These are phyloP conservation scores for Puccinia horiana DNA, from an alignment of 1,284 basidiomycete species.

Conservation along the genomic window DNA sequence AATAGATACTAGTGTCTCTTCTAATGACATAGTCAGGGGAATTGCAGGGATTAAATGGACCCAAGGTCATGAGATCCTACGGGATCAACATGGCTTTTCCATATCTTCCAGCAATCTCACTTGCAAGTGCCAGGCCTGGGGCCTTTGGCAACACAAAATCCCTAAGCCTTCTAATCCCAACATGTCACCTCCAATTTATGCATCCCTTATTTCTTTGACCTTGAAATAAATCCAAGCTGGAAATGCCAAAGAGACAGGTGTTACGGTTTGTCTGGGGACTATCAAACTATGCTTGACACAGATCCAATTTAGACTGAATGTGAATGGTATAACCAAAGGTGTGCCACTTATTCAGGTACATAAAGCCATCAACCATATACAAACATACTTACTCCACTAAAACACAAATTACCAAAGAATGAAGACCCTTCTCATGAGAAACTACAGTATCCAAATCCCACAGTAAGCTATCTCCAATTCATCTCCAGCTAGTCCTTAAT, in stretches of 20 bases:
- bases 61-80: background rate
- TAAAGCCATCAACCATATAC: background rate
- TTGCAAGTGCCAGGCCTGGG: background rate
- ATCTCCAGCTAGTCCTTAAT: no score
- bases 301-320: background rate
- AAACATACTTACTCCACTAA: background rate
- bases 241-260: background rate
- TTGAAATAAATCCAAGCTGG: background rate
- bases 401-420: background rate
- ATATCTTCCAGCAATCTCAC: background rate
- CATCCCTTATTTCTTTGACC: background rate
- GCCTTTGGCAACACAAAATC: background rate
- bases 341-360: background rate
- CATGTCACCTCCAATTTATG: background rate
- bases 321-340: background rate
- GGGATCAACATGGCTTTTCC: background rate
- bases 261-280: background rate
- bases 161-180: no score
- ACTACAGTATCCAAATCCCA: background rate
- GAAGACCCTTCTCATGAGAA: background rate
- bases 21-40: background rate
- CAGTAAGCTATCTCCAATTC: no score
- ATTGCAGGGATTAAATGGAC: background rate
- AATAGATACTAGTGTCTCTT: no score
- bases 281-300: background rate